Base-by-base conservation (phyloP, 371 early-diverging fungal genomes). In the Catenaria anguillulae region DNA sequence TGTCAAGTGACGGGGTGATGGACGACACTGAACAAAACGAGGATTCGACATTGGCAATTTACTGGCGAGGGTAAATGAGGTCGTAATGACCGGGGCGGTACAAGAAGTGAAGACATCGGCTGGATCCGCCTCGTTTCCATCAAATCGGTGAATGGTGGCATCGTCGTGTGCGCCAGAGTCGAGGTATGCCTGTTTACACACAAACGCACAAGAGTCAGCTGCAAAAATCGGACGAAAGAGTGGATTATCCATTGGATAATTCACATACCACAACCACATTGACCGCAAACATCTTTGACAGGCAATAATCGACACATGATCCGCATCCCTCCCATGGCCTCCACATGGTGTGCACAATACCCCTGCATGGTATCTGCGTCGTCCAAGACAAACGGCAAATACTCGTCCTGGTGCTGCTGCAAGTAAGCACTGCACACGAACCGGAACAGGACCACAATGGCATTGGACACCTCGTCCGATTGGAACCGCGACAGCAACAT, bases 311-410 rank as follows among this genome's bases (percentile, higher is more conserved):
- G 82, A 82, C 42, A 84, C 73, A 59, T 86, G 79, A 61, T 86
- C 86, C 1, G 82, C 78, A 67, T 86, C 86, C 34, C 80, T 72
- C 82, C 86, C 75, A 86, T 81, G 0, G 83, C 85, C 61, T 84
- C 85, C 0, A 86, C 84, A 61, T 78, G 74, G 67, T 73, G 75
- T 1, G 72, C 68, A 61, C 86, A 85, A 48, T 78, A 86, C 31
- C 78, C 75, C 34, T 80, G 80, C 69, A 86, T 84, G 2, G 74
- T 79, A 6, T 75, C 70, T 68, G 75, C 71, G 37, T 79, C 84
- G 62, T 72, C 78, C 24, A 77, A 75, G 17, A 84, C 60, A 52
- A 84, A 86, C 0, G 84, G 84, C 46, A 75, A 76, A 65, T 83
- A 86, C 58, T 84, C 83, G 8, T 81, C 81, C 46, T 75, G 64